Base-by-base conservation (phyloP, 768 basidiomycete species). In the Podaxis sp. region DNA sequence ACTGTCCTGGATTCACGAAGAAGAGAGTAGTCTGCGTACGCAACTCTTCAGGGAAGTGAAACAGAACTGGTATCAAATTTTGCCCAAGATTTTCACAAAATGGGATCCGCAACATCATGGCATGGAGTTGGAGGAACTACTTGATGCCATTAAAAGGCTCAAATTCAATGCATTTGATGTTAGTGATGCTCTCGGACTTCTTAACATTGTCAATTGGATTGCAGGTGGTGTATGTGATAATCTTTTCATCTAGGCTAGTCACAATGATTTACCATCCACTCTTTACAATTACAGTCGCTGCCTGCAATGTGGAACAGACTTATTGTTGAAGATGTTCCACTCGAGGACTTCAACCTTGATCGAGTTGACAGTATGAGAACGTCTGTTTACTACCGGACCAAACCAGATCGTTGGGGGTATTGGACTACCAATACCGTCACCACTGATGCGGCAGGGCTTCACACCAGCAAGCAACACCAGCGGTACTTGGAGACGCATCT, bases 131-230 rank as follows among this genome's bases (percentile, higher is more conserved):
- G 28, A 50, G 11, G 33, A 24, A 38, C 24, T 51, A 20, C 7
- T 59, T 4, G 30, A 17, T 3, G 48, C 11, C 4, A 28, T 59
- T n/a, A 49, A 17, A 7, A 28, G 36, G 22, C 33, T 51, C 12
- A 8, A 38, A 20, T 50, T 38, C 49, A 59, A 26, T 15, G 58
- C 58, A 12, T 59, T 36, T n/a, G 48, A 58, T 20, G 26, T 58
- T 10, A 37, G 3, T 28, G 58, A 59, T 38, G 46, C 49, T 4
- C 58, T 51, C 15, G 49, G 48, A 50, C 49, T 49, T 10, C 4
- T 58, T 5, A 58, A 37, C 20, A 7, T 59, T 8, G 2, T 59
- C 13, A 59, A 51, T 38, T 59, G 58, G 49, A 51, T 51, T 24
- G 20, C 37, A 1, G 46, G 30, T 38, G 36, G 48, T 40, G 49